Evolutionary conservation across 208 protist genomes (phyloP), one percentile per base, ranked within the genome.

Genomic region (Porcisia hertigi): DNA sequence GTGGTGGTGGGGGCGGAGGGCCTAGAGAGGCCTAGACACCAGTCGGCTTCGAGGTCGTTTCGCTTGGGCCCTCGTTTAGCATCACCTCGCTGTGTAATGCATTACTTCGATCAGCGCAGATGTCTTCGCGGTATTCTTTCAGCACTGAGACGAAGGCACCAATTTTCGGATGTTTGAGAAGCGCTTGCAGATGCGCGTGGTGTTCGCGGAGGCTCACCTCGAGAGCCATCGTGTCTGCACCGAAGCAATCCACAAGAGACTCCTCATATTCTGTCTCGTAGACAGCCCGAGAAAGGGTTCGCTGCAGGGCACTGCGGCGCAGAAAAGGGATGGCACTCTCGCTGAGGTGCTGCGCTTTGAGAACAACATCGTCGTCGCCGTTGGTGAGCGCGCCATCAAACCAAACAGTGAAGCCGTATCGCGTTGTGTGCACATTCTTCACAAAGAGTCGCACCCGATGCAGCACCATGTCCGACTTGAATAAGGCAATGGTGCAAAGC

Each of bases 341-440:
- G 25, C 71, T 34, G 11, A 91, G 78, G 58, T 91, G 86, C 34
- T 67, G 72, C 30, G 53, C 64, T 71, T 75, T 80, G 6, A 91
- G 74, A 34, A 80, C 78, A 18, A 84, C 63, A 69, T 91, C 82
- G 9, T 81, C 83, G 74, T 88, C 81, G 54, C 54, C 71, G 84
- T 91, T 91, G 11, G 79, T 83, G 36, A 69, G 18, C 2, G 63
- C 53, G 0, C 78, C 86, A 49, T 91, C 86, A 58, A 88, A 87
- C 86, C 86, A 91, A n/a, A 91, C 73, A 11, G 86, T 91, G 66
- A 91, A 88, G 79, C 81, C 88, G 75, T 88, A 83, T 4, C 86
- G 83, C 49, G 59, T 58, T 41, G 43, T 79, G 20, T 54, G 59
- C 43, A 34, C 55, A 7, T 58, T 49, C 14, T 53, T 34, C 11